These are phyloP conservation scores for Cyclotella atomus DNA, from an alignment of 108 stramenopile genomes.

Conservation along the genomic window DNA sequence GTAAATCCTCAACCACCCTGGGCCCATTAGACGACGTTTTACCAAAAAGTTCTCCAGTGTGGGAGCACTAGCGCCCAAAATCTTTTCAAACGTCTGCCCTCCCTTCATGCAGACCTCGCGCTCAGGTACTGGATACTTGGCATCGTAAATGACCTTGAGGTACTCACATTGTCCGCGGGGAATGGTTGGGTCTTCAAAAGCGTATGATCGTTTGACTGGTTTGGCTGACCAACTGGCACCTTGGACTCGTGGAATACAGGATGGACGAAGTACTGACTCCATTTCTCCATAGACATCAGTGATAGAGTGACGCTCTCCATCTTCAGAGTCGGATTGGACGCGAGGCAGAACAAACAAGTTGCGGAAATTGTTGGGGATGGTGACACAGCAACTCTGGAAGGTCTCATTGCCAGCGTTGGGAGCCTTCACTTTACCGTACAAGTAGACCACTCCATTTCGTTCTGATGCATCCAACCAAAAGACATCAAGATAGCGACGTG, in stretches of 20 bases:
- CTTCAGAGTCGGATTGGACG: constrained; percentile 10
- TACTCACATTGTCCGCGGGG: constrained; percentile 94
- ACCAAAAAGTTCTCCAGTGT: constrained; percentile 94
- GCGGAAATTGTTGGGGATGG: constrained; percentile 81
- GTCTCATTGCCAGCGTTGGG: constrained; percentile 9
- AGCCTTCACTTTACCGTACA: constrained; percentile 92
- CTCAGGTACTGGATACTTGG: constrained; percentile 80
- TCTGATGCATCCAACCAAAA: constrained; percentile 97
- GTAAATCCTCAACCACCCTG: constrained; percentile 95
- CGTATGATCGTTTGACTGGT: constrained; percentile 90
- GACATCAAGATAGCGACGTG: constrained; percentile 76
- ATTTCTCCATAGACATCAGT: constrained; percentile 88
- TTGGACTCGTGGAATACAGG: constrained; percentile 75
- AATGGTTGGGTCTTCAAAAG: constrained; percentile 92
- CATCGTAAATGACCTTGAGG: constrained; percentile 96
- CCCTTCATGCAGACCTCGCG: constrained; percentile 68
- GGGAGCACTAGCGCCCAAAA: constrained; percentile 88
- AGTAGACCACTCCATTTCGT: constrained; percentile 86
- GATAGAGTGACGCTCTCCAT: constrained; percentile 51
- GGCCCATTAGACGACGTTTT: constrained; percentile 97
- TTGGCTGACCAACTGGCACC: constrained; percentile 89
- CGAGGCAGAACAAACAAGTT: constrained; percentile 95
- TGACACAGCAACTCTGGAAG: constrained; percentile 88
- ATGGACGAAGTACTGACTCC: constrained; percentile 66
- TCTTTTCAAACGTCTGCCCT: constrained; percentile 82